phyloP scores from a whole-genome alignment of 805 yeast genomes.

The Barnettozyma wickerhamii region DNA sequence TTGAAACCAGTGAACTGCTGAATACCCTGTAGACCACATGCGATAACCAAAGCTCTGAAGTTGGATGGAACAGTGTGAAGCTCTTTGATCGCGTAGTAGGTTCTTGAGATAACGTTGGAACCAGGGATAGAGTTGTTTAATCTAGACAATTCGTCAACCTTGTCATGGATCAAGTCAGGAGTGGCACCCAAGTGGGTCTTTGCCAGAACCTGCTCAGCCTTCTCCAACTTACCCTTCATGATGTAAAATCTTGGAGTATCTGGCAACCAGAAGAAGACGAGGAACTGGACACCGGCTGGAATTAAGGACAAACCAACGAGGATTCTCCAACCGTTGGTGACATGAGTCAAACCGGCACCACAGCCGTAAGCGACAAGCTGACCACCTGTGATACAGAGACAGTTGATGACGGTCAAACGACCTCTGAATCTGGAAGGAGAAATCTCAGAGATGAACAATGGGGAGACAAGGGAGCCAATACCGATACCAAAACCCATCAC shows the following conservation, averaged over 20 bases:
- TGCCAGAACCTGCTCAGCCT: constrained; percentile 62
- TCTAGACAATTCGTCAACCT: constrained; percentile 60
- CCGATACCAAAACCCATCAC: constrained; percentile 97
- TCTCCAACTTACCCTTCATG: constrained; percentile 58
- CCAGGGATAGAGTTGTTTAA: constrained; percentile 45
- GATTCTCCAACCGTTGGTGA: constrained; percentile 87
- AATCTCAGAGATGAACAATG: constrained; percentile 84
- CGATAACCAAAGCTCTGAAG: constrained; percentile 82
- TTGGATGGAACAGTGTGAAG: constrained; percentile 71
- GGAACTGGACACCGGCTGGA: constrained; percentile 77
- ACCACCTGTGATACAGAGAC: constrained; percentile 90
- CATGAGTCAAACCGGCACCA: constrained; percentile 78
- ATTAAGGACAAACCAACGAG: constrained; percentile 87
- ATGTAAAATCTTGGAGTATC: constrained; percentile 93
- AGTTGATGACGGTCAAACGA: constrained; percentile 81
- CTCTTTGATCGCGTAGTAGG: constrained; percentile 57
- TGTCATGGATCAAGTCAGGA: constrained; percentile 57
- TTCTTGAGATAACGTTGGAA: constrained; percentile 40
- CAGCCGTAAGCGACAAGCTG: constrained; percentile 91
- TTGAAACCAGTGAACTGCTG: constrained; percentile 98
- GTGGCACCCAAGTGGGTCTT: constrained; percentile 62
- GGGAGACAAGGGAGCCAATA: constrained; percentile 90
- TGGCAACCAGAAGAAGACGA: constrained; percentile 79
- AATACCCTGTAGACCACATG: constrained; percentile 92
- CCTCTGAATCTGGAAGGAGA: constrained; percentile 94